A percentile compares a stretch with the other conserved stretches of the same genome.
Evolutionary conservation across 2,329 filamentous ascomycete genomes (phyloP).

Genomic region (Ascosphaera acerosa): DNA sequence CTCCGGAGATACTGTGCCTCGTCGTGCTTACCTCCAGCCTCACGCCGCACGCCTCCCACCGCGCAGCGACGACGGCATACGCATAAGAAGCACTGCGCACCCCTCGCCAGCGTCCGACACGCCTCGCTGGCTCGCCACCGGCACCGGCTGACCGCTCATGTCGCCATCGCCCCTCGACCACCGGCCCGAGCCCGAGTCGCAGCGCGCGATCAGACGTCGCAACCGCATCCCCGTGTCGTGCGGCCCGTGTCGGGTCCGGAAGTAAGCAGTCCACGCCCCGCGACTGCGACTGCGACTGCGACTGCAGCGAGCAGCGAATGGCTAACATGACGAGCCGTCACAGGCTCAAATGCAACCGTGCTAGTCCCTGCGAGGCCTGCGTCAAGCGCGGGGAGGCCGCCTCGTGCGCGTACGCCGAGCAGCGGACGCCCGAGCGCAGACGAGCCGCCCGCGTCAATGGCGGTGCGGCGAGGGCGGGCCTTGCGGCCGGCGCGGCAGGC

Average conservation of each 20-base stretch:
- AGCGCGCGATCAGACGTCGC: constrained; percentile 62
- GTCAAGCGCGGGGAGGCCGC: constrained; percentile 59
- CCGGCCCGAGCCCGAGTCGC: background rate
- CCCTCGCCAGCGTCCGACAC: no score
- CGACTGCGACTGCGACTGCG: constrained; percentile 1
- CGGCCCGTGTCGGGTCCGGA: constrained; percentile 70
- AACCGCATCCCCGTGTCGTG: constrained; percentile 84
- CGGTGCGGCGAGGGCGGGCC: background rate
- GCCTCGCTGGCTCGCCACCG: no score
- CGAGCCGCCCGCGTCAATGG: constrained; percentile 33
- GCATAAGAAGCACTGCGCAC: no score
- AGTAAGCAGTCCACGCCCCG: constrained; percentile 29
- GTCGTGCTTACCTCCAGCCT: no score
- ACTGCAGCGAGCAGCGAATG: constrained; percentile 2
- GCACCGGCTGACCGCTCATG: no score
- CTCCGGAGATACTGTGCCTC: no score
- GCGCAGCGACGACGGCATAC: no score
- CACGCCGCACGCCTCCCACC: no score
- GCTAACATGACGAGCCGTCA: constrained; percentile 6
- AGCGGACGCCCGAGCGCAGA: constrained; percentile 45
- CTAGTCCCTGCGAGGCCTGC: constrained; percentile 81
- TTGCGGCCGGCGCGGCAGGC: background rate
- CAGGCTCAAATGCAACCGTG: constrained; percentile 76
- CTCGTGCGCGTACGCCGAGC: constrained; percentile 61
- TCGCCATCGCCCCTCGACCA: background rate